Evolutionary conservation across 805 yeast species (phyloP).

Genomic region (Ogataea angusta): DNA sequence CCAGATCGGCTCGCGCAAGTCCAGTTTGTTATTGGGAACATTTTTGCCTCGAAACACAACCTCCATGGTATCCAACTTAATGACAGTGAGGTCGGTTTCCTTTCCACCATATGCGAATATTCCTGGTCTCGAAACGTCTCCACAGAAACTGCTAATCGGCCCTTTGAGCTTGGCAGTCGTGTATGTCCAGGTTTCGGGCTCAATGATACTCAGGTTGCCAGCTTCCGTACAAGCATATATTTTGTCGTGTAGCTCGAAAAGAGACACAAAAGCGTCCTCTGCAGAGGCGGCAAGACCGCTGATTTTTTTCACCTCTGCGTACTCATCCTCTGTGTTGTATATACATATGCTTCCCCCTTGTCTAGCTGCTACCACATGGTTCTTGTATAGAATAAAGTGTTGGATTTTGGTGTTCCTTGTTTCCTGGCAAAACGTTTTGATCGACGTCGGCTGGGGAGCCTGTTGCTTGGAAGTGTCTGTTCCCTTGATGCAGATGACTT

Average conservation of each 20-base stretch:
- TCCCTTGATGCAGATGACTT: slow-evolving; percentile 58
- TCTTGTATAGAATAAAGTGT: slow-evolving; percentile 28
- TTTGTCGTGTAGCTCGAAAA: slow-evolving; percentile 27
- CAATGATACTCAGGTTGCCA: slow-evolving; percentile 32
- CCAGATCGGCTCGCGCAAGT: slow-evolving; percentile 81
- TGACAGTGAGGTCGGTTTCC: slow-evolving; percentile 64
- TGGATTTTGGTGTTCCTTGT: slow-evolving; percentile 36
- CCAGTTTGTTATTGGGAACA: slow-evolving; percentile 76
- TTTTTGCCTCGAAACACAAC: slow-evolving; percentile 70
- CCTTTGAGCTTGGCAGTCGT: slow-evolving; percentile 36
- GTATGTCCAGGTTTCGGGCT: slow-evolving; percentile 14
- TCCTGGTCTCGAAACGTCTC: slow-evolving; percentile 46
- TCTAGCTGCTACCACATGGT: slow-evolving; percentile 41
- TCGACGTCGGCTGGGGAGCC: slow-evolving; percentile 59
- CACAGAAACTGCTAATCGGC: slow-evolving; percentile 46
- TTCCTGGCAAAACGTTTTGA: slow-evolving; percentile 33
- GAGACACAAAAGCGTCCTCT: slow-evolving; percentile 38
- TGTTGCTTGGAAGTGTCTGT: slow-evolving; percentile 77
- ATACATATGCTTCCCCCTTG: slow-evolving; percentile 41
- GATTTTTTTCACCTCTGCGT: slow-evolving; percentile 18
- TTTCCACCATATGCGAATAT: slow-evolving; percentile 83
- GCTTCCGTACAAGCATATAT: slow-evolving; percentile 34
- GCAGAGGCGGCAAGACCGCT: slow-evolving; percentile 11
- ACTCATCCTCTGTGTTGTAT: slow-evolving; percentile 31
- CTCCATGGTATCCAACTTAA: slow-evolving; percentile 33